These are phyloP conservation scores for Dalbergia oliveri DNA, from an alignment of 306 rosid genomes.

Conservation along the genomic window DNA sequence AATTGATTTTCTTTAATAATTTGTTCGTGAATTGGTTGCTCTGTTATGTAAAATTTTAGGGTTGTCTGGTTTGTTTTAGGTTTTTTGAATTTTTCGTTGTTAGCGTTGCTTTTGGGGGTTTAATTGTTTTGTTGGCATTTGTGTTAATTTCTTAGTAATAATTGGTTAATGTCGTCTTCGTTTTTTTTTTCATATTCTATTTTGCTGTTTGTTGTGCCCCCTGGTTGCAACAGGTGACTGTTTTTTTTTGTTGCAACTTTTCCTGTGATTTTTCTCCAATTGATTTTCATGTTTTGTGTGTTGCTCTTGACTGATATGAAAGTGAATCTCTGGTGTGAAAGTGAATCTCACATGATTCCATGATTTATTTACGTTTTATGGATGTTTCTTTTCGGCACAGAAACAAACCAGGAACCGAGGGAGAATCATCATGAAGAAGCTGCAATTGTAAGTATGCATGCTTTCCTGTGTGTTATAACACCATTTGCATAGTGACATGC, in stretches of 20 bases:
- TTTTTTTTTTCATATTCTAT: not conserved
- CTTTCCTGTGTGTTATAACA: constrained; percentile 32
- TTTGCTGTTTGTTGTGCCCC: not conserved
- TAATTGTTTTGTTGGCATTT: constrained; percentile 9
- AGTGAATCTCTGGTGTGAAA: not conserved
- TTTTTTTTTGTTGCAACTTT: constrained; percentile 27
- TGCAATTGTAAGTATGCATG: constrained; percentile 61
- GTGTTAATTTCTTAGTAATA: not conserved
- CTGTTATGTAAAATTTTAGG: constrained; percentile 9
- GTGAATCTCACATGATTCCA: not conserved
- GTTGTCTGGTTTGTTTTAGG: not conserved
- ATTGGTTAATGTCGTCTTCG: not conserved
- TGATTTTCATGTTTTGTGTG: not conserved
- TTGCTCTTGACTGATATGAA: not conserved
- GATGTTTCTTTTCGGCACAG: constrained; percentile 49
- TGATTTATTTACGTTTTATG: constrained; percentile 15
- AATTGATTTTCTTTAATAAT: not conserved
- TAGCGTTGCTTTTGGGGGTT: not conserved
- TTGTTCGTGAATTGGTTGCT: not conserved
- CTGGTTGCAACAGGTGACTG: not conserved
- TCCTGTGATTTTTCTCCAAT: not conserved
- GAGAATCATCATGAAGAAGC: constrained; percentile 52
- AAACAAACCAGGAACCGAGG: constrained; percentile 47
- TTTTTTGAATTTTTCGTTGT: not conserved
- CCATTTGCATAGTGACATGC: not conserved